phyloP scores from a whole-genome alignment of 2,329 filamentous ascomycete genomes.

The Sclerotinia glacialis region DNA sequence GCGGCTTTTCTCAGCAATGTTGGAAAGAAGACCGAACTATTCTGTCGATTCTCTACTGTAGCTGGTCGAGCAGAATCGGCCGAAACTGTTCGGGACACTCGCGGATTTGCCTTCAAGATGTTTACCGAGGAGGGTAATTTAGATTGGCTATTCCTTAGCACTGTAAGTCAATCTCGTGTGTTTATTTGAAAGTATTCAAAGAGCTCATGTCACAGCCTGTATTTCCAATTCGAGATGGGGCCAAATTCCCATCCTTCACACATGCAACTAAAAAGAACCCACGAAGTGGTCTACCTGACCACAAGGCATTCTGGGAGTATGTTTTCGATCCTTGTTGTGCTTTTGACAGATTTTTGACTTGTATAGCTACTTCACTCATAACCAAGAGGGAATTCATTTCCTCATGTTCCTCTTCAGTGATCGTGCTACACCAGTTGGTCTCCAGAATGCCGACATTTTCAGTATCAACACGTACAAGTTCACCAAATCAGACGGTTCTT shows the following conservation, averaged over 20 bases:
- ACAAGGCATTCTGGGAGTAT: slow-evolving; percentile 2
- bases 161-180: slow-evolving; percentile 64
- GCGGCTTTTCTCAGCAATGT: background rate
- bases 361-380: background rate
- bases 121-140: slow-evolving; percentile 51
- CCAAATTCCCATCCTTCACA: slow-evolving; percentile 70
- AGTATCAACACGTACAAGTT: slow-evolving; percentile 49
- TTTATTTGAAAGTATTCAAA: slow-evolving; percentile 41
- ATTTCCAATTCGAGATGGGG: slow-evolving; percentile 45
- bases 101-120: slow-evolving; percentile 50
- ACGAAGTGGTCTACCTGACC: slow-evolving; percentile 3
- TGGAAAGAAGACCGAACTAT: background rate
- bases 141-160: slow-evolving; percentile 35
- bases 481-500: slow-evolving; percentile 46
- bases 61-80: slow-evolving; percentile 45
- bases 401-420: slow-evolving; percentile 18
- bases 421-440: background rate
- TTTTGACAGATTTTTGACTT: background rate
- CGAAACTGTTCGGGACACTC: slow-evolving; percentile 46
- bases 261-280: slow-evolving; percentile 71
- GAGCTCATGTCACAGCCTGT: background rate
- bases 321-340: slow-evolving; percentile 47
- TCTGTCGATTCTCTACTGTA: slow-evolving; percentile 55
- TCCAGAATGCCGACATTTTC: slow-evolving; percentile 16
- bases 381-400: slow-evolving; percentile 11